Conservation (phyloP, 192 early-diverging fungal genomes). For the Coemansia aciculifera region DNA sequence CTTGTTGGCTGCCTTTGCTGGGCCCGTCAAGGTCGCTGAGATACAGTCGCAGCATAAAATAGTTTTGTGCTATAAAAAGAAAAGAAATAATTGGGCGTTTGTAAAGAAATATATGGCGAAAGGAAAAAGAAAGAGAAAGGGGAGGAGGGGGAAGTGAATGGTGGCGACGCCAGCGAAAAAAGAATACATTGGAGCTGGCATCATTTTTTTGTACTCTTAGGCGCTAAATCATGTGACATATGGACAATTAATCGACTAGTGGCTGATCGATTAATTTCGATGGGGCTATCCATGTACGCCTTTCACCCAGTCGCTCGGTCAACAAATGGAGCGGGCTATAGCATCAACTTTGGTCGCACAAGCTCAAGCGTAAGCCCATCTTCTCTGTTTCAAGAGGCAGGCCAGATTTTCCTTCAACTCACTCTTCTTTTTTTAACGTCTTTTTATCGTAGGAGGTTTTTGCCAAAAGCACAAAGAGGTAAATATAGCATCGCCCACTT, state of each 20-base stretch:
- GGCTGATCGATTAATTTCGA: background rate
- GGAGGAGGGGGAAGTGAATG: background rate
- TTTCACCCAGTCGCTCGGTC: background rate
- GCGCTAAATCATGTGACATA: background rate
- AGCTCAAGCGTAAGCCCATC: background rate
- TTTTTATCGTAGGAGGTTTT: background rate
- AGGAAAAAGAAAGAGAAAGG: background rate
- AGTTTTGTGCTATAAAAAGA: background rate
- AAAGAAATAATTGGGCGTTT: background rate
- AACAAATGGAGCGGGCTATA: background rate
- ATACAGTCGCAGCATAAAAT: conserved; percentile 27
- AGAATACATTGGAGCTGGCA: background rate
- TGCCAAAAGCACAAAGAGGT: background rate
- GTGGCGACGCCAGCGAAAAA: background rate
- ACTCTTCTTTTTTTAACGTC: background rate
- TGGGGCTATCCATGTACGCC: background rate
- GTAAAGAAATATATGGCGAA: background rate
- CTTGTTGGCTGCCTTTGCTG: background rate
- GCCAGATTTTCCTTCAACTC: background rate
- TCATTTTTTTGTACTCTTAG: background rate
- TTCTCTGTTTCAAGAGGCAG: too few species aligned
- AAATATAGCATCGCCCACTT: background rate
- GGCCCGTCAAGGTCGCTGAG: conserved; percentile 14
- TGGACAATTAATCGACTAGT: background rate
- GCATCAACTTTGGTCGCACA: background rate